A percentile compares a stretch with the other conserved stretches of the same genome.
Evolutionary conservation across 257 asterid species (phyloP).

Genomic region (Solanum infundibuliforme): DNA sequence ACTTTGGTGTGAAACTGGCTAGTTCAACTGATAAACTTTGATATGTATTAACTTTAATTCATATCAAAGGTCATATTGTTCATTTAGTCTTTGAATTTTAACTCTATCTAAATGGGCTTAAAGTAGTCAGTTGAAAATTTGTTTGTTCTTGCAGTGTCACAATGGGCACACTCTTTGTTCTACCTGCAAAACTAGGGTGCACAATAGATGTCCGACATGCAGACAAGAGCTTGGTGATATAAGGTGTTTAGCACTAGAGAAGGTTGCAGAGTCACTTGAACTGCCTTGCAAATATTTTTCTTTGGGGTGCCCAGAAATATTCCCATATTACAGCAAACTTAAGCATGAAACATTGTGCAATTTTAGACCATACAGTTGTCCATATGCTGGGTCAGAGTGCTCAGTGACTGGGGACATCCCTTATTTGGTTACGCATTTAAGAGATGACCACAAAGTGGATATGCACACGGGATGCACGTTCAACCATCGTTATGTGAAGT

Average conservation of each 20-base stretch:
- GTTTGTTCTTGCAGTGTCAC: constrained; percentile 48
- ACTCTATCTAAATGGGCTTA: background rate
- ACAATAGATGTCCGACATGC: constrained; percentile 81
- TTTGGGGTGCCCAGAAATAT: constrained; percentile 72
- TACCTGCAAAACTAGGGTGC: constrained; percentile 79
- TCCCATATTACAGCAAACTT: constrained; percentile 72
- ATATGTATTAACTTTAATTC: background rate
- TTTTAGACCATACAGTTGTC: constrained; percentile 61
- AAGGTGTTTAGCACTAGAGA: constrained; percentile 76
- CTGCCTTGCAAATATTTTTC: constrained; percentile 69
- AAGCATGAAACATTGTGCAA: constrained; percentile 66
- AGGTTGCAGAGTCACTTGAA: constrained; percentile 77
- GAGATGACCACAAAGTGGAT: constrained; percentile 78
- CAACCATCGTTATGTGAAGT: constrained; percentile 75
- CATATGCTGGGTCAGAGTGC: constrained; percentile 81
- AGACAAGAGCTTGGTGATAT: constrained; percentile 92
- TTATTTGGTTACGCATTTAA: constrained; percentile 59
- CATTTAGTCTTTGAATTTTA: background rate
- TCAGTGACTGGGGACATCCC: constrained; percentile 57
- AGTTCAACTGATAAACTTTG: background rate
- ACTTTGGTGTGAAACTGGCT: background rate
- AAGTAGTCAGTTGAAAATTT: background rate
- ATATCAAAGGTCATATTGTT: background rate
- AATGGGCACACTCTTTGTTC: constrained; percentile 86
- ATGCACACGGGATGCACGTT: constrained; percentile 78